These are phyloP conservation scores for Physcomitrellopsis africana DNA, from an alignment of 225 moss, liverwort and hornwort genomes.

Conservation along the genomic window DNA sequence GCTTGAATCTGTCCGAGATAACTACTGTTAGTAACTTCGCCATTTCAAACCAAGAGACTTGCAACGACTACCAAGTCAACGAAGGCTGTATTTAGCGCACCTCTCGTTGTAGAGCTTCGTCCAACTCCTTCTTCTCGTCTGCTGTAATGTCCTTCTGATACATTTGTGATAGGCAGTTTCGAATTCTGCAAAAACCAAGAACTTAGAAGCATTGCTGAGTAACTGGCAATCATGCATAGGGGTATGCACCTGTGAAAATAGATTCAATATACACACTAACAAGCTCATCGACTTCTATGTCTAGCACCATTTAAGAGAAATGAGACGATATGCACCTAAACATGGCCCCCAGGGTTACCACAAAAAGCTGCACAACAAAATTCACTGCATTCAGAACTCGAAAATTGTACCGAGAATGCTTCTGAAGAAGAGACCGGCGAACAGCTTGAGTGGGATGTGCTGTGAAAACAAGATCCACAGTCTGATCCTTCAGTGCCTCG, in stretches of 20 bases:
- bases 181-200: conserved; percentile 49
- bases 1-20: conserved; percentile 58
- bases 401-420: conserved; percentile 53
- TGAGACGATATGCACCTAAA: background rate
- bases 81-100: conserved; percentile 18
- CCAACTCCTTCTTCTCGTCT: conserved; percentile 69
- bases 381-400: background rate
- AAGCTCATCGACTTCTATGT: conserved; percentile 8
- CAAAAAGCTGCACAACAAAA: background rate
- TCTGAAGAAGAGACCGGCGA: conserved; percentile 69
- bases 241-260: no score
- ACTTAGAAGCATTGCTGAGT: conserved; percentile 2
- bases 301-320: background rate
- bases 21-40: conserved; percentile 1
- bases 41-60: conserved; percentile 7
- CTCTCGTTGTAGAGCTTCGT: conserved; percentile 71
- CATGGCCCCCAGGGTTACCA: conserved; percentile 2
- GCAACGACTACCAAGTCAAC: conserved; percentile 18
- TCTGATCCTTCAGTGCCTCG: conserved; percentile 62
- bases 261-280: background rate
- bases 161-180: conserved; percentile 60
- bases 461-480: conserved; percentile 66
- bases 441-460: conserved; percentile 72
- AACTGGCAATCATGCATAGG: background rate
- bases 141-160: conserved; percentile 52